Conservation (phyloP, 305 asterid genomes). For the Ajuga reptans region DNA sequence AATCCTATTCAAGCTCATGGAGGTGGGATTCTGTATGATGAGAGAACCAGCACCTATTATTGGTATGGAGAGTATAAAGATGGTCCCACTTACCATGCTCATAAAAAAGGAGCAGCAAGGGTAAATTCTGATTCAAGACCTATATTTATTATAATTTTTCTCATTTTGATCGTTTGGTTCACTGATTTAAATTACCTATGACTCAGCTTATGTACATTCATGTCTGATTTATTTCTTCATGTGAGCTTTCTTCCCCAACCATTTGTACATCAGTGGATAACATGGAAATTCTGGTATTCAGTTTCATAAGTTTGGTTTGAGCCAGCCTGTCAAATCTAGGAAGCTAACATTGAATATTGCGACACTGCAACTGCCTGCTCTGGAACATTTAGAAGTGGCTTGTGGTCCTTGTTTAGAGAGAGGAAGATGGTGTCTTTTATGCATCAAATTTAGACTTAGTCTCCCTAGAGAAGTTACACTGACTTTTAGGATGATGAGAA, state of each 20-base stretch:
- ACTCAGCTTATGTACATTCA: neutral
- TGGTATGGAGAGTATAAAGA: constrained; percentile 99
- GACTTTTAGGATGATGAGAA: neutral
- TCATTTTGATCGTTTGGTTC: neutral
- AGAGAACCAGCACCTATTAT: constrained; percentile 52
- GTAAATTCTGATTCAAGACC: constrained; percentile 36
- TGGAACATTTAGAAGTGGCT: neutral
- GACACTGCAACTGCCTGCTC: neutral
- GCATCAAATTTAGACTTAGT: neutral
- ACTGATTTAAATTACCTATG: neutral
- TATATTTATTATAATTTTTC: neutral
- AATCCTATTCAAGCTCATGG: constrained; percentile 98
- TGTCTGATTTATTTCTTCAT: neutral
- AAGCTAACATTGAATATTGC: neutral
- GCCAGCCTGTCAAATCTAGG: too few species aligned
- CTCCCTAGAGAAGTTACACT: neutral
- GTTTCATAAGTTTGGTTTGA: neutral
- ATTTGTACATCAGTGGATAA: neutral
- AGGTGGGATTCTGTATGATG: constrained; percentile 82
- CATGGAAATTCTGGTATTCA: neutral
- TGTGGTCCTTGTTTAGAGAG: neutral
- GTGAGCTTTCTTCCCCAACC: constrained; percentile 13
- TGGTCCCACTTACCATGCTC: constrained; percentile 92
- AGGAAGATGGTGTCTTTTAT: neutral
- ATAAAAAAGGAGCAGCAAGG: constrained; percentile 87